phyloP scores from a whole-genome alignment of 176 grass and related monocot species.

The Thalia dealbata region DNA sequence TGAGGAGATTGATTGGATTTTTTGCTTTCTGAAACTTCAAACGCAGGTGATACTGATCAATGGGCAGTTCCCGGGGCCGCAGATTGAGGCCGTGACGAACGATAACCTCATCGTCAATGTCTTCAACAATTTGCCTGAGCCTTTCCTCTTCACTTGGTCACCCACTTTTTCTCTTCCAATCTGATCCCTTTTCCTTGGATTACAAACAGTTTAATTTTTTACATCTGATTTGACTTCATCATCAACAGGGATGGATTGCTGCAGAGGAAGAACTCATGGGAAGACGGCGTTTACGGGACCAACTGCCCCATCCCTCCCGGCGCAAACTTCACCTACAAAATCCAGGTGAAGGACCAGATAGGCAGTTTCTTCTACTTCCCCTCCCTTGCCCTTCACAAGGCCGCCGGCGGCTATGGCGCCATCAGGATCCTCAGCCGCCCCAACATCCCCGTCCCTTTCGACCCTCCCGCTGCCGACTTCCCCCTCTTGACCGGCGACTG shows the following conservation, averaged over 20 bases:
- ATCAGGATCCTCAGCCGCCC: constrained; percentile 1
- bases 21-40: not conserved
- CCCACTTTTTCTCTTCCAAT: not conserved
- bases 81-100: constrained; percentile 92
- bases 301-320: constrained; percentile 11
- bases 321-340: constrained; percentile 1
- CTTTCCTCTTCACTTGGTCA: constrained; percentile 77
- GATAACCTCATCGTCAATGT: constrained; percentile 96
- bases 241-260: constrained; percentile 8
- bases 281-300: constrained; percentile 19
- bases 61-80: constrained; percentile 92
- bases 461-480: not conserved
- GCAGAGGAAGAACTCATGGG: constrained; percentile 19
- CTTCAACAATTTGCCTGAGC: constrained; percentile 74
- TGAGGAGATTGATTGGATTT: too few relatives aligned
- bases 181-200: not conserved
- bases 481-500: constrained; percentile 6
- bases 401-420: constrained; percentile 2
- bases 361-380: constrained; percentile 22
- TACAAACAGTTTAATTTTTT: too few relatives aligned
- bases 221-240: too few relatives aligned
- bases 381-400: constrained; percentile 1
- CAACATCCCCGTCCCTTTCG: constrained; percentile 1
- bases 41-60: constrained; percentile 93
- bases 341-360: constrained; percentile 18